phyloP scores from a whole-genome alignment of 257 asterid genomes.

The Misopates orontium region DNA sequence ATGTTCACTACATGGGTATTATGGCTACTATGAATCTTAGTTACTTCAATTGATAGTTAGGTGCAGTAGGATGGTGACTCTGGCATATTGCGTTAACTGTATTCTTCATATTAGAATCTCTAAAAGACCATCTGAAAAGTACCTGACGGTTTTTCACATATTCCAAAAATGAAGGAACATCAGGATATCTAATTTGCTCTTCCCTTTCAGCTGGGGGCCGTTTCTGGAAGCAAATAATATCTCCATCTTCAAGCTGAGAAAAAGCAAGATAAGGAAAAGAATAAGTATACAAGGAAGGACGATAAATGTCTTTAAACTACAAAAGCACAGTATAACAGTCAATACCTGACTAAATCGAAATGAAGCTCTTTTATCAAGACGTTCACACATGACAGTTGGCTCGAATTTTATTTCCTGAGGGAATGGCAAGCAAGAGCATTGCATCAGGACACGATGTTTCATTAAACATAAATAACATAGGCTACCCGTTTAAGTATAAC shows the following conservation, averaged over 20 bases:
- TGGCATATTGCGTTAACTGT: background rate
- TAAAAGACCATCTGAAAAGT: slow-evolving; percentile 16
- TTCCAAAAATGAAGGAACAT: slow-evolving; percentile 86
- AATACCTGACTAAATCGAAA: slow-evolving; percentile 85
- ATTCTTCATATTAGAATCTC: background rate
- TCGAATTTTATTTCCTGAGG: slow-evolving; percentile 89
- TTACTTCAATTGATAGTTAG: background rate
- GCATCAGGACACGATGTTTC: background rate
- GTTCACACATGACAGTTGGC: slow-evolving; percentile 96
- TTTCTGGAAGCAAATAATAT: slow-evolving; percentile 93
- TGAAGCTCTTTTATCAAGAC: slow-evolving; percentile 72
- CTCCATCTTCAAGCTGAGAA: slow-evolving; percentile 94
- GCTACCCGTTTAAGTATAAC: background rate
- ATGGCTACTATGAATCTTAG: no score
- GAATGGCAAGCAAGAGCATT: slow-evolving; percentile 6
- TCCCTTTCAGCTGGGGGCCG: slow-evolving; percentile 59
- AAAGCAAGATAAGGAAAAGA: background rate
- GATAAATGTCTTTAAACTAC: slow-evolving; percentile 13
- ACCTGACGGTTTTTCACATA: slow-evolving; percentile 98
- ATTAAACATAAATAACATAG: slow-evolving; percentile 18
- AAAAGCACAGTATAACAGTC: slow-evolving; percentile 2
- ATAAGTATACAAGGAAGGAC: background rate
- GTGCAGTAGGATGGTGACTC: background rate
- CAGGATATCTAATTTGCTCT: slow-evolving; percentile 67
- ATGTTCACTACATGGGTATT: no score